Base-by-base conservation (phyloP, 2,329 filamentous ascomycete species). In the Sclerotiophoma versabilis region DNA sequence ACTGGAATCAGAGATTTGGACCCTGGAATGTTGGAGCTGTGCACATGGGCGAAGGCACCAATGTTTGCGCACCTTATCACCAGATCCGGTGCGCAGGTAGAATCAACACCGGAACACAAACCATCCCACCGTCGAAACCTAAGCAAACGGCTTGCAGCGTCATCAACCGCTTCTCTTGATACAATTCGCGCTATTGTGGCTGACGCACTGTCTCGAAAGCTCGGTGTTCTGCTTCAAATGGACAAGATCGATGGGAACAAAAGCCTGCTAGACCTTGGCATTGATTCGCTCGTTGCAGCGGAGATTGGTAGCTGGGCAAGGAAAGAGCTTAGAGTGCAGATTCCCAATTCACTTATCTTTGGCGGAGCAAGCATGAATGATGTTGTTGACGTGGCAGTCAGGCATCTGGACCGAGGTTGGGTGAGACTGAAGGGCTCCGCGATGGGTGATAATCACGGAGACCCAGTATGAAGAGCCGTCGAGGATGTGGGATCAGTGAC, bases 291-390 rank as follows among this genome's bases (percentile, higher is more conserved):
- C 5, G 56, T 62, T 2, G 63, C 63, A 3, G 59, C 58, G 6
- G 68, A 72, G 47, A 49, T 70, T 12, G 54, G 63, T n/a, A 70
- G 64, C 29, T 71, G 65, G 67, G 20, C 62, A 7, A 54, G 46
- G 37, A 61, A 47, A 26, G 56, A 57, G 33, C 20, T 59, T 2
- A 45, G 34, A 10, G 51, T 57, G 3, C 39, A 49, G 26, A 41
- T 59, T 14, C 50, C 51, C 8, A 49, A 53, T 30, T 42, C 46
- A 10, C 32, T 54, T 20, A 45, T 52, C 10, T 54, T 59, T 25
- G 48, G 34, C 12, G 53, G 39, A 17, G 51, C 34, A 10, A 56
- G 48, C 33, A 33, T 56, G 38, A 22, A 22, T 7, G 53, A 55
- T 20, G 22, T 59, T 7, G 44, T 49, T 10, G 12, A 41, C 14